Conservation (phyloP, 306 rosid species). For the Rosa chinensis region DNA sequence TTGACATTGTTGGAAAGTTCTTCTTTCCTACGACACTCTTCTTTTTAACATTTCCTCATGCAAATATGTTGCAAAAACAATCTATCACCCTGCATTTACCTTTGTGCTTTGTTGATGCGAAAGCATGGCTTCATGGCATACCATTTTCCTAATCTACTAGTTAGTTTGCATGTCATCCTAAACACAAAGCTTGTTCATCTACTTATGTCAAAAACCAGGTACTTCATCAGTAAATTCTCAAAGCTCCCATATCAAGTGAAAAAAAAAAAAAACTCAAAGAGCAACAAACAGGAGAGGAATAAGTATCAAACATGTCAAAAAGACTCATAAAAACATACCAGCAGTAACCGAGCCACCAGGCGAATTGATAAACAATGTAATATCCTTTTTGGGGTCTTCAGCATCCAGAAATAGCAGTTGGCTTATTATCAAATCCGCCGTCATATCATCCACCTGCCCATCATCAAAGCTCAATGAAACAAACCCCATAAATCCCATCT, state of each 20-base stretch:
- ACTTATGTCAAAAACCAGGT: neutral
- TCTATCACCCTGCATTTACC: neutral
- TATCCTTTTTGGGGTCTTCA: slow-evolving; percentile 80
- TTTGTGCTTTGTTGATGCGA: neutral
- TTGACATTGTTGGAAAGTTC: neutral
- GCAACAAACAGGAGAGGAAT: neutral
- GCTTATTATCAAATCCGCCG: slow-evolving; percentile 85
- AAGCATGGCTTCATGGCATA: neutral
- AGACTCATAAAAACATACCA: slow-evolving; percentile 44
- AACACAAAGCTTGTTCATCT: neutral
- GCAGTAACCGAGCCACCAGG: slow-evolving; percentile 98
- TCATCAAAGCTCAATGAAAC: neutral
- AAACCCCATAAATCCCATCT: neutral
- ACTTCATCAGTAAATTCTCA: neutral
- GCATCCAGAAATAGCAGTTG: slow-evolving; percentile 91
- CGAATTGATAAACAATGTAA: slow-evolving; percentile 82
- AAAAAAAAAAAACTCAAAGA: neutral
- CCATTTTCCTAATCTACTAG: neutral
- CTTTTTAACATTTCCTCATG: neutral
- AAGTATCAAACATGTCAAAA: neutral
- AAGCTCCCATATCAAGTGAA: neutral
- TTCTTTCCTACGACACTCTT: no score
- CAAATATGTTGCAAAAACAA: slow-evolving; percentile 6
- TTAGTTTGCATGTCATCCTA: neutral
- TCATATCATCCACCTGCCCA: slow-evolving; percentile 82